Base-by-base conservation (phyloP, 2,329 filamentous ascomycete genomes). In the Malbranchea zuffiana region DNA sequence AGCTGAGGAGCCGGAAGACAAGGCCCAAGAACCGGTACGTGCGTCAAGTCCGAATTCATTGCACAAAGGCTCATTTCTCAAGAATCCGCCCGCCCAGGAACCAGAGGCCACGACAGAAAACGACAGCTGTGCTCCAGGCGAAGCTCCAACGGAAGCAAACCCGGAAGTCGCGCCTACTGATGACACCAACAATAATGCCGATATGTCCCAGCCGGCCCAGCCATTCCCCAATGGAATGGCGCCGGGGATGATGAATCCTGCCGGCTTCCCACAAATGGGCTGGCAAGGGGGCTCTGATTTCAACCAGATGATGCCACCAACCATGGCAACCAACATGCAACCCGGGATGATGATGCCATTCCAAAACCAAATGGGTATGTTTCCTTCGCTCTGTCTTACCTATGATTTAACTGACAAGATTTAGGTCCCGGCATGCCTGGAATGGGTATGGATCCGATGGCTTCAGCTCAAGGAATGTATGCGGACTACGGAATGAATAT, bases 301-400 rank as follows among this genome's bases (percentile, higher is more conserved):
- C 60, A 80, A 76, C 53, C 76, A 81, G 15, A 72, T 73, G 68
- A 83, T 87, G 76, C 80, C 83, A 4, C 30, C 36, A 35, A 67
- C 68, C 47, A 67, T 69, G 63, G 52, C 56, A 25, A 68, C 66
- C 49, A 63, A 59, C 43, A 67, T 68, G 62, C 29, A 26, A 15
- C 50, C 54, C 42, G 62, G 39, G 42, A 52, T 55, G 36, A 60
- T 65, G 57, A 53, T 56, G 41, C 57, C 60, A 73, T 85, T 80
- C 71, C 81, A 61, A 72, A 80, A 80, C 36, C 85, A 88, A 76
- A 94, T 95, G 82, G 82, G 87, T 95, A 74, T 56, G 82, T 69
- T 32, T n/a, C 23, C 6, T 20, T 27, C 20, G 13, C 20, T 6
- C 17, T 5, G 13, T 6, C 6, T 7, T 3, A 25, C 23, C 23